Evolutionary conservation across 2,329 filamentous ascomycete genomes (phyloP).

Genomic region (Ceratocystis lukuohia): DNA sequence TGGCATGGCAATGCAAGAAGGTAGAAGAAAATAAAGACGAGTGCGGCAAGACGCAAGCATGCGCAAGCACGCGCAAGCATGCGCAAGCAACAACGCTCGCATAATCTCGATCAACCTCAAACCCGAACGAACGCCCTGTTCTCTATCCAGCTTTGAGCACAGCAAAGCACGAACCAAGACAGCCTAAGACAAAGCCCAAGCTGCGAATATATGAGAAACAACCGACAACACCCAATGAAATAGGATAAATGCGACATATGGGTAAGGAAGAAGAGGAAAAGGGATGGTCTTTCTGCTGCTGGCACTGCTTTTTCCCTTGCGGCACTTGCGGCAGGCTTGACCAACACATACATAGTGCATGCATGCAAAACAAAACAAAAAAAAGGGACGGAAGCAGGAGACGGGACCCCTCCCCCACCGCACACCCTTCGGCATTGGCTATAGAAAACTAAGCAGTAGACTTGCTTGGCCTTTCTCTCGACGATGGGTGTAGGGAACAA

Average conservation of each 20-base stretch:
- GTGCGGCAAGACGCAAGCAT: background rate
- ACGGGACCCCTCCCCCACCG: background rate
- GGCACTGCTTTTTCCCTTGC: no score
- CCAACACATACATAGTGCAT: slow-evolving; percentile 4
- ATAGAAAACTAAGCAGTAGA: background rate
- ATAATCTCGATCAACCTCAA: background rate
- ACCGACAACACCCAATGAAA: no score
- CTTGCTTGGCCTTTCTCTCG: no score
- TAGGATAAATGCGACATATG: background rate
- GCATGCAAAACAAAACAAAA: background rate
- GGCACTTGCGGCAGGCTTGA: background rate
- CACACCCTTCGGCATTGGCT: background rate
- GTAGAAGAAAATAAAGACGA: background rate
- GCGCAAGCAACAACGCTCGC: background rate
- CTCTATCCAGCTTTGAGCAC: no score
- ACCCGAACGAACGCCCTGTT: no score
- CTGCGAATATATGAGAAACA: background rate
- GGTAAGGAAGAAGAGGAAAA: background rate
- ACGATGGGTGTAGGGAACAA: no score
- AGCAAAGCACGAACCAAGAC: no score
- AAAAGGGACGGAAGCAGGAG: background rate
- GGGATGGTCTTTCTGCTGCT: background rate
- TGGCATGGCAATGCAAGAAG: background rate
- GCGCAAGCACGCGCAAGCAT: background rate
- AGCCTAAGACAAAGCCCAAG: background rate